phyloP scores from a whole-genome alignment of 2,329 filamentous ascomycete species.

The Emmonsiellopsis sp. region DNA sequence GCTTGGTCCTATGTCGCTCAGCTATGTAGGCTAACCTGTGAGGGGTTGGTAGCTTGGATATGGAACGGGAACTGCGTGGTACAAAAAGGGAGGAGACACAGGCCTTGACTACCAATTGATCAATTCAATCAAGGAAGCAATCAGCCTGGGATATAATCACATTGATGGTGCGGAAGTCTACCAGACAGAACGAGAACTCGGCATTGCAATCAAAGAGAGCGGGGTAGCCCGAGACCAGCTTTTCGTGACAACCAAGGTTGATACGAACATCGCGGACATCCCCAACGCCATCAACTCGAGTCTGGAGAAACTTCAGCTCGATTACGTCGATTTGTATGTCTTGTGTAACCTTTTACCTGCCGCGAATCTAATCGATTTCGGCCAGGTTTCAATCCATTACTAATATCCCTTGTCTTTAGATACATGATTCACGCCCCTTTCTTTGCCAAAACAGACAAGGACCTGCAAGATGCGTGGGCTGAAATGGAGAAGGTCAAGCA shows the following conservation, averaged over 20 bases:
- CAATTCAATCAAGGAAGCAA: conserved; percentile 47
- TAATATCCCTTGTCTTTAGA: conserved; percentile 22
- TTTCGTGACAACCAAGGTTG: conserved; percentile 50
- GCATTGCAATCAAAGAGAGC: conserved; percentile 39
- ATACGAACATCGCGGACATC: conserved; percentile 45
- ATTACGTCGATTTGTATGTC: conserved; percentile 52
- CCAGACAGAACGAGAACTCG: conserved; percentile 40
- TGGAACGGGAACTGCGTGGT: conserved; percentile 57
- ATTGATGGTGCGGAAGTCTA: conserved; percentile 55
- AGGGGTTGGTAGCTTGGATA: conserved; percentile 42
- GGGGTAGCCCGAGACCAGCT: conserved; percentile 38
- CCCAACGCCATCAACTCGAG: conserved; percentile 45
- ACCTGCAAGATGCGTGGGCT: conserved; percentile 50
- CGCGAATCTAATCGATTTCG: background rate
- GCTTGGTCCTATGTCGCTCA: background rate
- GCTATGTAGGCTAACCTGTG: background rate
- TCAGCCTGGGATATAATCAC: conserved; percentile 51
- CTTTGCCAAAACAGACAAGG: conserved; percentile 43
- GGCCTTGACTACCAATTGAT: conserved; percentile 45
- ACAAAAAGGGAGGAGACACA: conserved; percentile 41
- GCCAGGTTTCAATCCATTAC: background rate
- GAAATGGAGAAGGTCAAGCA: conserved; percentile 50
- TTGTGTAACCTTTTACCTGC: background rate
- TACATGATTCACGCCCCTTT: conserved; percentile 56
- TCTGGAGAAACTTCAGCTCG: conserved; percentile 50